A percentile compares a stretch with the other conserved stretches of the same genome.
These are phyloP conservation scores for Cadophora malorum DNA, from an alignment of 2,329 filamentous ascomycete species.

Conservation along the genomic window DNA sequence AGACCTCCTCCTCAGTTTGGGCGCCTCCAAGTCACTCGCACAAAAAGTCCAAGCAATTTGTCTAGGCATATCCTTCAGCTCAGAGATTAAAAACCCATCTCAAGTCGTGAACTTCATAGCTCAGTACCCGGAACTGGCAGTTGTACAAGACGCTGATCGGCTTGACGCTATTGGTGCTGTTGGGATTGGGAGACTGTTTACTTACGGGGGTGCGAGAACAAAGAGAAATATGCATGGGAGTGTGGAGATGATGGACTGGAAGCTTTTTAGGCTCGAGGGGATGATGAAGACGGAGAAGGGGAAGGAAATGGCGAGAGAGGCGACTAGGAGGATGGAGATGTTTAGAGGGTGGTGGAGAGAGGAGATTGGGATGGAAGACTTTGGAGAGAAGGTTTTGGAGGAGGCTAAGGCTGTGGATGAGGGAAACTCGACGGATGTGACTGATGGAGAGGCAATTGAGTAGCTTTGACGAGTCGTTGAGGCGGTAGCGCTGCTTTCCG, in stretches of 20 bases:
- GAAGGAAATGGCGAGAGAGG: constrained; percentile 55
- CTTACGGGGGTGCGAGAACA: constrained; percentile 71
- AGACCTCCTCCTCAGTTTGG: constrained; percentile 60
- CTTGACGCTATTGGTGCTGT: constrained; percentile 91
- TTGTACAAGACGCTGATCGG: constrained; percentile 92
- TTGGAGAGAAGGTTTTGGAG: constrained; percentile 20
- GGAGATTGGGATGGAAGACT: constrained; percentile 45
- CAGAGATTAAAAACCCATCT: constrained; percentile 70
- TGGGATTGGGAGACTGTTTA: constrained; percentile 79
- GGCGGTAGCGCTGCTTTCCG: not conserved
- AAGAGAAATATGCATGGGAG: constrained; percentile 63
- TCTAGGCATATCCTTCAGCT: constrained; percentile 77
- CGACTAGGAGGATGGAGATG: constrained; percentile 55
- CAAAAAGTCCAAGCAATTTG: constrained; percentile 74
- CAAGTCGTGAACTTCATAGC: constrained; percentile 66
- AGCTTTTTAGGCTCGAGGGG: constrained; percentile 62
- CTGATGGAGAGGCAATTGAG: not conserved
- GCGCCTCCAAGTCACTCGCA: constrained; percentile 65
- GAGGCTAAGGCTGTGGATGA: not conserved
- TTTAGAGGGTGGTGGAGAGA: constrained; percentile 64
- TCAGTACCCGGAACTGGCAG: constrained; percentile 73
- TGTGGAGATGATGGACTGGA: constrained; percentile 77
- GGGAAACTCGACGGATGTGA: not conserved
- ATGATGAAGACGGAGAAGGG: constrained; percentile 69
- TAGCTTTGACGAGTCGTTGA: not conserved